Evolutionary conservation across 2,329 filamentous ascomycete genomes (phyloP).

Genomic region (Botrytis elliptica): DNA sequence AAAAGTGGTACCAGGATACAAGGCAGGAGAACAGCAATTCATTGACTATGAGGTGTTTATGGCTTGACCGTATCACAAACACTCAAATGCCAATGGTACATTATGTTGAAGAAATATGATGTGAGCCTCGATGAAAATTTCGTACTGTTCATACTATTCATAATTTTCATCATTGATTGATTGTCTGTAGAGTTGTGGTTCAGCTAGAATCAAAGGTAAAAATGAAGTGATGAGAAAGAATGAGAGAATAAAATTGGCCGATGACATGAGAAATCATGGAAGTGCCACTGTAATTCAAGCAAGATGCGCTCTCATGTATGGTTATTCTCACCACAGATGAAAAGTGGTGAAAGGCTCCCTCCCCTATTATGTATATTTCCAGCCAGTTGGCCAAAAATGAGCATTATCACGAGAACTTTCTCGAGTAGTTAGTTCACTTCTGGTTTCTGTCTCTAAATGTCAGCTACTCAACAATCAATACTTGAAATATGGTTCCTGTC

Average conservation of each 20-base stretch:
- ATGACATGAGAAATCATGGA: neutral
- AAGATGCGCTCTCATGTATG: neutral
- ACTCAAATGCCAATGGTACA: constrained; percentile 30
- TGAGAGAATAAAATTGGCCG: neutral
- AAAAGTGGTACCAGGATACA: constrained; percentile 65
- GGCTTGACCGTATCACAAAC: constrained; percentile 26
- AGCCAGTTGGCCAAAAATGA: neutral
- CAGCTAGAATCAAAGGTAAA: neutral
- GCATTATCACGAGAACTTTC: neutral
- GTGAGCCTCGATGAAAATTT: neutral
- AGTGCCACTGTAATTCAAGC: neutral
- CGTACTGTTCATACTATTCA: neutral
- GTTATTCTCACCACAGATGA: neutral
- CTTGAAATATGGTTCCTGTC: neutral
- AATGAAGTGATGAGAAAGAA: neutral
- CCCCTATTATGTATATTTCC: neutral
- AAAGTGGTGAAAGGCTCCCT: no score
- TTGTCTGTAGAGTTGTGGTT: neutral
- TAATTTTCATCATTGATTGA: neutral
- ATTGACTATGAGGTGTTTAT: constrained; percentile 41
- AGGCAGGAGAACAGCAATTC: constrained; percentile 62
- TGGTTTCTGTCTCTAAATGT: neutral
- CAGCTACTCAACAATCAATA: neutral
- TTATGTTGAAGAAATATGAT: constrained; percentile 1
- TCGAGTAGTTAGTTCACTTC: neutral